A percentile compares a stretch with the other conserved stretches of the same genome.
Conservation (phyloP, 352 stramenopile species). For the Globisporangium uncinulatum region DNA sequence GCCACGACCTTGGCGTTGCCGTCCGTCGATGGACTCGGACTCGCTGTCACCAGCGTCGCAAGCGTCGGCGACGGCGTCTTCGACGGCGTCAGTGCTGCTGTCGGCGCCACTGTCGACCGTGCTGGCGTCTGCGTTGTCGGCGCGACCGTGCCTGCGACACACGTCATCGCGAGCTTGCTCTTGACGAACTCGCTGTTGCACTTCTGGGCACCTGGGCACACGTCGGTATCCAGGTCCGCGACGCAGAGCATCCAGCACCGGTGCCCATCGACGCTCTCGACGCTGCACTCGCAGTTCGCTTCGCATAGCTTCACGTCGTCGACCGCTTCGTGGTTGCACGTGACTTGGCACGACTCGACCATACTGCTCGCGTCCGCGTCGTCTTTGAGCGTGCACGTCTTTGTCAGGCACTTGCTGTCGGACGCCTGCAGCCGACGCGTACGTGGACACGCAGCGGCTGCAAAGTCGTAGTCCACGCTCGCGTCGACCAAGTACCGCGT, state of each 20-base stretch:
- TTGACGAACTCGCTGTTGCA: constrained; percentile 33
- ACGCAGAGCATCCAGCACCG: constrained; percentile 62
- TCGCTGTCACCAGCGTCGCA: neutral
- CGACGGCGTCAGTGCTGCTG: neutral
- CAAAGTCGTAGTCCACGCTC: constrained; percentile 27
- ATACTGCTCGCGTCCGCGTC: constrained; percentile 21
- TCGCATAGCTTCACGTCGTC: constrained; percentile 28
- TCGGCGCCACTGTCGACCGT: neutral
- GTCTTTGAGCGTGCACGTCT: constrained; percentile 33
- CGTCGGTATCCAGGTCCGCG: constrained; percentile 31
- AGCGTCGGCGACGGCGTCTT: neutral
- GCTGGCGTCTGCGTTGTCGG: constrained; percentile 7
- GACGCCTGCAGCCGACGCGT: constrained; percentile 39
- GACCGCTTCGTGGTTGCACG: constrained; percentile 43
- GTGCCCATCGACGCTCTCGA: constrained; percentile 21
- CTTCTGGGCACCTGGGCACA: constrained; percentile 38
- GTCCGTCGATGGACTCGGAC: neutral
- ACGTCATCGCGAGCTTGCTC: constrained; percentile 42
- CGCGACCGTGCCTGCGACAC: constrained; percentile 20
- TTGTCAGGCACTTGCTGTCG: constrained; percentile 41
- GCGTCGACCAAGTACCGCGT: constrained; percentile 44
- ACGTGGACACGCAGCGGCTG: constrained; percentile 37
- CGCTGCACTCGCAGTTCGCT: constrained; percentile 37
- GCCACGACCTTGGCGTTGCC: constrained; percentile 1
- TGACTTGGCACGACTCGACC: constrained; percentile 43